Evolutionary conservation across 495 filamentous ascomycete genomes (phyloP).

Genomic region (Podospora pseudocomata): DNA sequence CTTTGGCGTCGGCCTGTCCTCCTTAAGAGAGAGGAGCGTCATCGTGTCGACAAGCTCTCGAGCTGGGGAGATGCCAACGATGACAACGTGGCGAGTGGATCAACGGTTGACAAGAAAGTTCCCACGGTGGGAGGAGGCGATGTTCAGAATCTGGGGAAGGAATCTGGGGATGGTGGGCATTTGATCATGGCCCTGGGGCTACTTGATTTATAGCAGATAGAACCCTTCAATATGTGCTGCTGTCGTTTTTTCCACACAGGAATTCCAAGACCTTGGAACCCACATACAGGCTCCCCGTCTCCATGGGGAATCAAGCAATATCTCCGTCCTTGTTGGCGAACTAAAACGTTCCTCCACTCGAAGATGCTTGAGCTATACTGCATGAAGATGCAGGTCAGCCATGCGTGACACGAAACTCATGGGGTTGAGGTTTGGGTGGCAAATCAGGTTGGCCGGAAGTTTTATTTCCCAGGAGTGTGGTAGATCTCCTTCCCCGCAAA

Average conservation of each 20-base stretch:
- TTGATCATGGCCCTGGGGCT: conserved; percentile 9
- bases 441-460: conserved; percentile 18
- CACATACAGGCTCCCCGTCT: background rate
- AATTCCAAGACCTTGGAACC: conserved; percentile 11
- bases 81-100: conserved; percentile 1
- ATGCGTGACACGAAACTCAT: background rate
- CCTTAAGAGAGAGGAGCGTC: conserved; percentile 56
- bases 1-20: conserved; percentile 62
- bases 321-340: background rate
- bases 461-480: background rate
- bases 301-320: conserved; percentile 9
- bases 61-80: background rate
- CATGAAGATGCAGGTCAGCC: background rate
- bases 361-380: conserved; percentile 17
- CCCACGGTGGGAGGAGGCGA: background rate
- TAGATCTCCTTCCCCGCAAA: conserved; percentile 20
- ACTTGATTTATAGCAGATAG: conserved; percentile 19
- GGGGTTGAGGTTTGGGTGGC: background rate
- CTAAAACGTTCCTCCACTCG: conserved; percentile 14
- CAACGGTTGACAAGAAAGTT: background rate
- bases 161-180: conserved; percentile 14
- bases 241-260: conserved; percentile 10
- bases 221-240: background rate
- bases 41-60: conserved; percentile 35
- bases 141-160: conserved; percentile 12